Conservation (phyloP, 2,329 filamentous ascomycete genomes). For the Niveomyces coronatus region DNA sequence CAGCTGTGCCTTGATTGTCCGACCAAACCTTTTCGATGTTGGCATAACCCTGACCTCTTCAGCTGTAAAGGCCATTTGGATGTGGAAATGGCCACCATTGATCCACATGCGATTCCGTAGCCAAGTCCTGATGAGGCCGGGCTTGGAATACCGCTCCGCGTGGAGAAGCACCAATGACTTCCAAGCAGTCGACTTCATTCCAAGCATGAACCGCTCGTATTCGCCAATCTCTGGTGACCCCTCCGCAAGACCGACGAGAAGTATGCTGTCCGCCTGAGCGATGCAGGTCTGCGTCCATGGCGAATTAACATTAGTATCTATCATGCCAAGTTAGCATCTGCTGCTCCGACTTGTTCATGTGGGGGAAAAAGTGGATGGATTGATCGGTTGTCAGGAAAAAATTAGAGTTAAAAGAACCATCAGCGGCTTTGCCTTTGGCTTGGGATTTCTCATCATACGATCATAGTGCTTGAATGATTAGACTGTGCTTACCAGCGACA, state of each 20-base stretch:
- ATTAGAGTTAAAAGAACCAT: conserved; percentile 55
- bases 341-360: conserved; percentile 6
- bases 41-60: conserved; percentile 67
- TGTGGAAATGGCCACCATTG: conserved; percentile 93
- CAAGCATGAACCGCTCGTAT: conserved; percentile 90
- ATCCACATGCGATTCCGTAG: conserved; percentile 92
- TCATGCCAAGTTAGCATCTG: conserved; percentile 7
- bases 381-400: conserved; percentile 48
- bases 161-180: conserved; percentile 90
- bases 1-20: conserved; percentile 81
- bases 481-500: conserved; percentile 60
- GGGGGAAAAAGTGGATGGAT: not conserved
- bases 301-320: conserved; percentile 91
- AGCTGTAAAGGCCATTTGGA: conserved; percentile 84
- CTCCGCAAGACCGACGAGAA: conserved; percentile 85
- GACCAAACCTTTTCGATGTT: conserved; percentile 67
- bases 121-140: conserved; percentile 82
- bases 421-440: conserved; percentile 43
- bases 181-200: conserved; percentile 92
- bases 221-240: conserved; percentile 85
- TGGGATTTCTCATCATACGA: conserved; percentile 42
- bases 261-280: conserved; percentile 88
- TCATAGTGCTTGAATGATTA: no score
- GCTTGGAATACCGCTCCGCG: conserved; percentile 73
- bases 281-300: conserved; percentile 99